Conservation (phyloP, 768 basidiomycete genomes). For the Collybia sordida region DNA sequence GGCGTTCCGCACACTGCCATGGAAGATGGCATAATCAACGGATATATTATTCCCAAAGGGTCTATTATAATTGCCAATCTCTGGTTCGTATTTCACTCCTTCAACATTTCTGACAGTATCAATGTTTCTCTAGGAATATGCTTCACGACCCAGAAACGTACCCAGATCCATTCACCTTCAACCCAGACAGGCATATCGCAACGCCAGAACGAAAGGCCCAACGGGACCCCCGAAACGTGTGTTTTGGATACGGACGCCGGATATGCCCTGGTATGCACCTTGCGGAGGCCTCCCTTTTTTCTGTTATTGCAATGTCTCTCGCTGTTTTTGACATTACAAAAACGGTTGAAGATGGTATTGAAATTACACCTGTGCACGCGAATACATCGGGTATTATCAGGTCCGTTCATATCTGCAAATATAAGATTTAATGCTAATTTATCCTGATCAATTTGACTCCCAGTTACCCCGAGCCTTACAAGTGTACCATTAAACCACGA, state of each 20-base stretch:
- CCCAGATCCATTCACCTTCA: conserved; percentile 48
- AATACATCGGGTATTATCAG: conserved; percentile 45
- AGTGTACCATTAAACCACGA: conserved; percentile 32
- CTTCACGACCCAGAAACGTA: conserved; percentile 48
- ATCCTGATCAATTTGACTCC: neutral
- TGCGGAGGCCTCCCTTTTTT: conserved; percentile 51
- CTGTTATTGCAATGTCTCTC: conserved; percentile 41
- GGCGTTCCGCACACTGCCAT: conserved; percentile 45
- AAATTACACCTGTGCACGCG: conserved; percentile 42
- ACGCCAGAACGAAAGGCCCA: conserved; percentile 27
- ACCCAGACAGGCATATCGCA: conserved; percentile 45
- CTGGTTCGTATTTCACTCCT: conserved; percentile 30
- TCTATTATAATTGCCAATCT: conserved; percentile 45
- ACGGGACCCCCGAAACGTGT: conserved; percentile 37
- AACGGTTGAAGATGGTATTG: conserved; percentile 41
- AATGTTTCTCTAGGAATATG: conserved; percentile 41
- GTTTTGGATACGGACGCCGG: conserved; percentile 50
- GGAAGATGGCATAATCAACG: conserved; percentile 42
- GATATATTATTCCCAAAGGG: conserved; percentile 50
- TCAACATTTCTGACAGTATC: neutral
- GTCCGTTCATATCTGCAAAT: conserved; percentile 24
- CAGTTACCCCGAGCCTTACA: conserved; percentile 34
- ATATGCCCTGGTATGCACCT: conserved; percentile 50
- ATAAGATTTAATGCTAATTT: neutral
- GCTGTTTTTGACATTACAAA: conserved; percentile 50